Evolutionary conservation across 192 early-diverging fungal species (phyloP), one percentile per base, ranked within the genome.

Genomic region (Entomortierella beljakovae): DNA sequence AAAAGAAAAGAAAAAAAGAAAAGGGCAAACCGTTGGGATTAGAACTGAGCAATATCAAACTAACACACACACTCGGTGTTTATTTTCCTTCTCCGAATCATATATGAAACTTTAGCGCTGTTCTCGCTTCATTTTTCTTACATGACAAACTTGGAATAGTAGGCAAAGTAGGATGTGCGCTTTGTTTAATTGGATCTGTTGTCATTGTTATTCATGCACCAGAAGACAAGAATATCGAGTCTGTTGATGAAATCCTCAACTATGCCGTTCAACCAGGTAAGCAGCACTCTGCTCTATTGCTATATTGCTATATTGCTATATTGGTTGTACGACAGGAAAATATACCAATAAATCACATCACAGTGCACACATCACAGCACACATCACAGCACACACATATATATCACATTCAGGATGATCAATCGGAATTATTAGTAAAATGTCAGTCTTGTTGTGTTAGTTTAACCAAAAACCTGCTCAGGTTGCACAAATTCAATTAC

Each of bases 201-300:
- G 86, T 96, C 40, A 93, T 96, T 35, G 91, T 96, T 13, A 74
- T 98, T 33, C 95, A 96, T 71, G 88, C 94, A 20, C 95, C 96
- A 49, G 93, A 90, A 62, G 95, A 96, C 68, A 90, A 90, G 61
- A 80, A 87, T 55, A 91, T 95, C 56, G 82, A 89, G 43, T 91
- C 93, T 1, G 90, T 95, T 10, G 95, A 96, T 69, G 89, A 96
- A 81, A 91, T 96, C 57, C 88, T 97, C 73, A 61, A 79, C 33
- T 93, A 94, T 82, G 93, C 89, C 20, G 75, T 95, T 49, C 90
- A 92, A 76, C 91, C 91, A 72, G 92, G 92, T 88, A 76, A 64
- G 60, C 34, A 23, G n/a, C n/a, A n/a, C n/a, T n/a, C n/a, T n/a
- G n/a, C n/a, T n/a, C n/a, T n/a, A n/a, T n/a, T n/a, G n/a, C n/a